Evolutionary conservation across 345 rosid species (phyloP).

Genomic region (Camelina hispida): DNA sequence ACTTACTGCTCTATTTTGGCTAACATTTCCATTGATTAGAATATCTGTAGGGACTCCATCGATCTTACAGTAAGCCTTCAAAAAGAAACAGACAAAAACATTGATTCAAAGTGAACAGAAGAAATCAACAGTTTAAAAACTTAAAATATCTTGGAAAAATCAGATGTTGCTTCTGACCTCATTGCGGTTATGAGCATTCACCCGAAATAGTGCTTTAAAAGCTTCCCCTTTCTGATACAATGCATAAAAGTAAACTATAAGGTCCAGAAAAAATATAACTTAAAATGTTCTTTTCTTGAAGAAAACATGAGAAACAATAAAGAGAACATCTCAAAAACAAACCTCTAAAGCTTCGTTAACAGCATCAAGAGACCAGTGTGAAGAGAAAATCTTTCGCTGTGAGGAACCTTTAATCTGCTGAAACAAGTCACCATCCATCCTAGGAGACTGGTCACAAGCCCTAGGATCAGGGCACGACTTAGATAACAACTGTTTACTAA

Average conservation of each 20-base stretch:
- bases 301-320: background rate
- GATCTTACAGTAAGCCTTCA: conserved; percentile 93
- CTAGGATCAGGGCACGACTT: conserved; percentile 59
- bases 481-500: conserved; percentile 44
- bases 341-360: conserved; percentile 75
- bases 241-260: conserved; percentile 30
- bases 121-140: conserved; percentile 17
- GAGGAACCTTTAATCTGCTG: conserved; percentile 43
- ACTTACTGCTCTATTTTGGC: conserved; percentile 95
- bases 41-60: conserved; percentile 84
- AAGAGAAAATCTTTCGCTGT: conserved; percentile 50
- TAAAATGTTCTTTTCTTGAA: background rate
- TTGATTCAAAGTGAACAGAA: background rate
- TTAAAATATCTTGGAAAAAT: background rate
- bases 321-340: conserved; percentile 37
- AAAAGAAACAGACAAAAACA: conserved; percentile 8
- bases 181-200: conserved; percentile 79
- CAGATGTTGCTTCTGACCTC: conserved; percentile 63
- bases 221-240: conserved; percentile 72
- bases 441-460: conserved; percentile 44
- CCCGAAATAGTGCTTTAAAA: conserved; percentile 68
- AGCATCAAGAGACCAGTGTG: conserved; percentile 67
- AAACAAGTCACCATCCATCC: conserved; percentile 41
- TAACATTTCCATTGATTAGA: conserved; percentile 68
- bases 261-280: background rate